Conservation (phyloP, 2,329 filamentous ascomycete genomes). For the Aspergillus pseudoterreus region DNA sequence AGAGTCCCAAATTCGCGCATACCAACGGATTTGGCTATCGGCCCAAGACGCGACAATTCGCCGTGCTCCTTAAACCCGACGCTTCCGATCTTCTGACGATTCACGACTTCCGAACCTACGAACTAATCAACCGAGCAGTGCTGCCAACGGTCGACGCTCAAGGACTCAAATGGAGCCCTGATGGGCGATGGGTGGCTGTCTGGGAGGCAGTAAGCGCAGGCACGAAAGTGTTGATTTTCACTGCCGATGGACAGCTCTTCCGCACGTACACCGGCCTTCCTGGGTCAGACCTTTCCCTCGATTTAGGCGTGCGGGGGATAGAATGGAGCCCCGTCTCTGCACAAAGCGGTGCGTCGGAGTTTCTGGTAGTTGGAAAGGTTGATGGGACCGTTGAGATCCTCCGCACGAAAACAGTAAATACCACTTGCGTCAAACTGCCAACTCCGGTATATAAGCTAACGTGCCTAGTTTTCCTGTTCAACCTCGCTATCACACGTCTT, state of each 20-base stretch:
- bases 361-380: constrained; percentile 49
- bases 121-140: constrained; percentile 29
- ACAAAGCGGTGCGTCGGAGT: constrained; percentile 27
- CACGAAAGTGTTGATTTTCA: constrained; percentile 53
- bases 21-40: constrained; percentile 36
- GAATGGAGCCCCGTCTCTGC: constrained; percentile 49
- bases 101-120: constrained; percentile 34
- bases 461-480: constrained; percentile 30
- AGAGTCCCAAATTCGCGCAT: constrained; percentile 37
- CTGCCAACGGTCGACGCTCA: constrained; percentile 55
- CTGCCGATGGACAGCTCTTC: constrained; percentile 57
- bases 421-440: not conserved
- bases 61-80: constrained; percentile 39
- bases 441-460: constrained; percentile 2
- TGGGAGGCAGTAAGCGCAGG: constrained; percentile 53
- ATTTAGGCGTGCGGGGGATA: constrained; percentile 50
- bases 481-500: constrained; percentile 34
- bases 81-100: constrained; percentile 36
- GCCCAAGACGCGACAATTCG: constrained; percentile 37
- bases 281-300: constrained; percentile 35
- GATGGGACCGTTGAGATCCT: constrained; percentile 50
- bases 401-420: constrained; percentile 39
- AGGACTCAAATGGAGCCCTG: constrained; percentile 57
- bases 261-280: constrained; percentile 46
- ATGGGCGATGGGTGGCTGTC: constrained; percentile 57